Conservation (phyloP, 352 stramenopile genomes). For the Globisporangium heterothallicum region DNA sequence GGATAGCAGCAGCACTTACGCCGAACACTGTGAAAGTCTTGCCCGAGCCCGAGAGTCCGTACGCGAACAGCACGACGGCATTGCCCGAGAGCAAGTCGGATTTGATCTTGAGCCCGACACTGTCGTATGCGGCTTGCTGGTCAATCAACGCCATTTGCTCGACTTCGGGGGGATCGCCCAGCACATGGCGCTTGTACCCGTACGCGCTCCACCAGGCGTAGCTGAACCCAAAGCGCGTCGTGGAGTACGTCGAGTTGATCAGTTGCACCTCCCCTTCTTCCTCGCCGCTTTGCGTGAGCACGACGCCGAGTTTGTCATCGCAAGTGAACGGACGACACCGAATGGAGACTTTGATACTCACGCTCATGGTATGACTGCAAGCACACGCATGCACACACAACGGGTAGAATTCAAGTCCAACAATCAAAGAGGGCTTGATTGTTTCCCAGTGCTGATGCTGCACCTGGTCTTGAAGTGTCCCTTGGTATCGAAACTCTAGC, state of each 20-base stretch:
- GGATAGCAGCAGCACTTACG: slow-evolving; percentile 16
- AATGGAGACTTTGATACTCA: slow-evolving; percentile 89
- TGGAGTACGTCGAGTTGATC: slow-evolving; percentile 92
- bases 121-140: slow-evolving; percentile 88
- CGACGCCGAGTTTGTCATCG: slow-evolving; percentile 89
- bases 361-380: slow-evolving; percentile 41
- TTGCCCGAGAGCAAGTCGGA: slow-evolving; percentile 87
- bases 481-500: too few relatives aligned
- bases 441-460: not conserved
- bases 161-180: slow-evolving; percentile 48
- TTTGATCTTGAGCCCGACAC: slow-evolving; percentile 90
- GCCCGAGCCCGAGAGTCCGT: slow-evolving; percentile 88
- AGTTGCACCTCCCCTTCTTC: slow-evolving; percentile 91
- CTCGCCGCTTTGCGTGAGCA: slow-evolving; percentile 88
- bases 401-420: too few relatives aligned
- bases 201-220: slow-evolving; percentile 94
- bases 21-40: slow-evolving; percentile 95
- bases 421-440: not conserved
- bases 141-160: slow-evolving; percentile 88
- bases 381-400: too few relatives aligned
- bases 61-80: slow-evolving; percentile 92
- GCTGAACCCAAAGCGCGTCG: slow-evolving; percentile 89
- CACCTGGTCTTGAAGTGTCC: too few relatives aligned
- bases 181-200: slow-evolving; percentile 86
- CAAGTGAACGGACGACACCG: slow-evolving; percentile 85